Evolutionary conservation across 371 early-diverging fungal species (phyloP).

Genomic region (Mucor indicus): DNA sequence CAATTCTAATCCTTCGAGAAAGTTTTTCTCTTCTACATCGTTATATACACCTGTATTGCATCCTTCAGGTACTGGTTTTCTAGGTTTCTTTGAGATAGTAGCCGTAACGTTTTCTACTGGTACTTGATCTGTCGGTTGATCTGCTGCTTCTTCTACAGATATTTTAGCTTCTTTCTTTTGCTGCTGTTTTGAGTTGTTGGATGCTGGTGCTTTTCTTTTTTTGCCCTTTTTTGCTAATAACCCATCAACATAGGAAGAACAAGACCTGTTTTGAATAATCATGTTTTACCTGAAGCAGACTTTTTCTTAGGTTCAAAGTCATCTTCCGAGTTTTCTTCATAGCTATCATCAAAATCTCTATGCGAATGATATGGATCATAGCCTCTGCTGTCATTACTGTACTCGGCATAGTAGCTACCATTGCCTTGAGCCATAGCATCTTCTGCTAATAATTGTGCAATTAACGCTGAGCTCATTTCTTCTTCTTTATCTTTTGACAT

Average conservation of each 20-base stretch:
- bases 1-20: constrained; percentile 72
- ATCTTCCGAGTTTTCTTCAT: constrained; percentile 54
- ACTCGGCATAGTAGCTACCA: constrained; percentile 62
- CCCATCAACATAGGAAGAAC: not conserved
- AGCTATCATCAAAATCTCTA: constrained; percentile 46
- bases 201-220: constrained; percentile 13
- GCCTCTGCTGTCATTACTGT: constrained; percentile 44
- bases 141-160: not conserved
- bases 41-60: constrained; percentile 73
- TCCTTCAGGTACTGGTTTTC: constrained; percentile 47
- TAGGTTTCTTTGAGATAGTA: constrained; percentile 16
- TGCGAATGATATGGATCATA: constrained; percentile 18
- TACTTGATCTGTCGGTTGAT: not conserved
- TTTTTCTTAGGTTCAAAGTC: constrained; percentile 40
- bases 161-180: not conserved
- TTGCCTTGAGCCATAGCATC: constrained; percentile 44
- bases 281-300: too few species aligned
- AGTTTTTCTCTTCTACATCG: constrained; percentile 73
- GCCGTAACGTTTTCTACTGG: not conserved
- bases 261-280: too few species aligned
- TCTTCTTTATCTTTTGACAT: constrained; percentile 65
- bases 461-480: constrained; percentile 75
- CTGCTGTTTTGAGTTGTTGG: not conserved
- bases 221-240: constrained; percentile 14
- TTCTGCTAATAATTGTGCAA: constrained; percentile 75